phyloP scores from a whole-genome alignment of 805 yeast species.

The Komagataella populi region DNA sequence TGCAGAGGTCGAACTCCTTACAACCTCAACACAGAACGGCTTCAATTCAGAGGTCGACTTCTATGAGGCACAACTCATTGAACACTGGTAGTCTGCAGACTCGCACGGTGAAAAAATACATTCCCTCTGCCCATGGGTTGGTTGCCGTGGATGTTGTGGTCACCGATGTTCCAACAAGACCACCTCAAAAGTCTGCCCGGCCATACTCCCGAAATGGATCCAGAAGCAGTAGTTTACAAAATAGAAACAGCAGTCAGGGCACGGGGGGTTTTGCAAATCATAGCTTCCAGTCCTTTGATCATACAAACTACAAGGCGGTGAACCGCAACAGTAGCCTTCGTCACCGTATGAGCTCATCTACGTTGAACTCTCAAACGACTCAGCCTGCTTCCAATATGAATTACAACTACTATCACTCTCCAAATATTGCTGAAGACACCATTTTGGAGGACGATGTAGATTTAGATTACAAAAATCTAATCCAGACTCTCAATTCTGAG shows the following conservation, averaged over 20 bases:
- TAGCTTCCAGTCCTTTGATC: neutral
- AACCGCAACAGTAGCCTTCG: neutral
- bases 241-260: neutral
- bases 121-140: slow-evolving; percentile 64
- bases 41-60: slow-evolving; percentile 6
- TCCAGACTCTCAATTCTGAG: neutral
- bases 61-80: slow-evolving; percentile 4
- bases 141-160: slow-evolving; percentile 58
- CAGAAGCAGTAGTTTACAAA: neutral
- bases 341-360: neutral
- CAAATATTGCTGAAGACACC: slow-evolving; percentile 9
- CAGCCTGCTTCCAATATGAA: neutral
- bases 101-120: slow-evolving; percentile 49
- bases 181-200: neutral
- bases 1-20: neutral
- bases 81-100: slow-evolving; percentile 7
- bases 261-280: neutral
- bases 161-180: neutral
- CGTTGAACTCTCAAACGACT: neutral
- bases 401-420: neutral
- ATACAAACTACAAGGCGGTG: neutral
- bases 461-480: neutral
- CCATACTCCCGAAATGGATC: neutral
- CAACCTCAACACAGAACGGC: neutral
- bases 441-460: slow-evolving; percentile 11